These are phyloP conservation scores for Talaromyces sp. DNA, from an alignment of 2,329 filamentous ascomycete species.

Conservation along the genomic window DNA sequence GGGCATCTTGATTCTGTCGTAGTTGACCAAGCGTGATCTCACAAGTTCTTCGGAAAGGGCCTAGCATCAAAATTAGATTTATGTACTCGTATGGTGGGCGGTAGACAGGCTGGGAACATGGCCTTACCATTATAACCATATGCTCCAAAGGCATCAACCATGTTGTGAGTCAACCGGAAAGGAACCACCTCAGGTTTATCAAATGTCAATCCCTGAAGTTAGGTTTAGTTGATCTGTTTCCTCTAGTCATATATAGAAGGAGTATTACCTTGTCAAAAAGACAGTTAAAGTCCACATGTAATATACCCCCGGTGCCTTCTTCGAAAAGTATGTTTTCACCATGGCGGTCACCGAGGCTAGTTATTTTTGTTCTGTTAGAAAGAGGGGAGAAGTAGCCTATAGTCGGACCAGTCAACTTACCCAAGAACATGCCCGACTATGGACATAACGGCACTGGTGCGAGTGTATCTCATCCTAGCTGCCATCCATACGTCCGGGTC, in stretches of 20 bases:
- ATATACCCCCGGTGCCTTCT: conserved; percentile 85
- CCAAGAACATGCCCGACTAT: conserved; percentile 95
- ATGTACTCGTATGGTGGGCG: not conserved
- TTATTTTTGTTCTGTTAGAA: conserved; percentile 3
- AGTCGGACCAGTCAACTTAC: conserved; percentile 18
- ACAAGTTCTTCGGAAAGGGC: conserved; percentile 83
- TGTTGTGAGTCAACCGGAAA: conserved; percentile 96
- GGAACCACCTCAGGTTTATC: conserved; percentile 91
- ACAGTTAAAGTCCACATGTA: conserved; percentile 99
- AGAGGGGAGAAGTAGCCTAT: not conserved
- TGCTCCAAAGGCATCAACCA: conserved; percentile 94
- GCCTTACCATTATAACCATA: conserved; percentile 72
- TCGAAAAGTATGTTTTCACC: conserved; percentile 96
- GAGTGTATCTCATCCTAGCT: conserved; percentile 80
- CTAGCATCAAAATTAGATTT: conserved; percentile 15
- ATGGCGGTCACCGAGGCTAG: conserved; percentile 80
- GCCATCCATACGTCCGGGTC: conserved; percentile 90
- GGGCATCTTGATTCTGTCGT: conserved; percentile 85
- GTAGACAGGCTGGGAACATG: not conserved
- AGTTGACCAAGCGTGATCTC: conserved; percentile 82
- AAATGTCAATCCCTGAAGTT: conserved; percentile 68
- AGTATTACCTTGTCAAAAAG: conserved; percentile 76
- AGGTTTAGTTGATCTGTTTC: not conserved
- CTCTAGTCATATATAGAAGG: conserved; percentile 3
- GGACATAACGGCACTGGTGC: conserved; percentile 97